Evolutionary conservation across 257 asterid species (phyloP).

Genomic region (Nicotiana knightiana): DNA sequence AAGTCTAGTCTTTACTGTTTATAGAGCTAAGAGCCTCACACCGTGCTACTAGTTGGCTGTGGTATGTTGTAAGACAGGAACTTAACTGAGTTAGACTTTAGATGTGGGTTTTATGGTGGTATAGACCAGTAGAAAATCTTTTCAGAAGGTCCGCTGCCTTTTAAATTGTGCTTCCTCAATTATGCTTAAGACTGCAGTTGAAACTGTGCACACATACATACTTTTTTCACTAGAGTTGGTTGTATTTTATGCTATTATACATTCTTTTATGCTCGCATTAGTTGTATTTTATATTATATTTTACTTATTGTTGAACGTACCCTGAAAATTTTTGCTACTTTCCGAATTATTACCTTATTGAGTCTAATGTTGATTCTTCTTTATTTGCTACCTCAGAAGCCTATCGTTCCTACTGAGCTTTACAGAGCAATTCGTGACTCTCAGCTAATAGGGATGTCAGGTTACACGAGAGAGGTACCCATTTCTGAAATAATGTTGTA

Average conservation of each 20-base stretch:
- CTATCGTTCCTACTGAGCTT: constrained; percentile 51
- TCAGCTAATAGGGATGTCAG: constrained; percentile 64
- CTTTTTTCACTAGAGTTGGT: not conserved
- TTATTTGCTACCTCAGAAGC: constrained; percentile 38
- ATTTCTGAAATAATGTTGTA: not conserved
- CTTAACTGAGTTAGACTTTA: not conserved
- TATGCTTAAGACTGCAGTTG: not conserved
- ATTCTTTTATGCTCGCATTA: not conserved
- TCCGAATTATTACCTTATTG: not conserved
- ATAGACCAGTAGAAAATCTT: not conserved
- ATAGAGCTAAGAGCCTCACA: not conserved
- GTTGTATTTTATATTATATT: not conserved
- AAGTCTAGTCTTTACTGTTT: not conserved
- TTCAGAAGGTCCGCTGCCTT: not conserved
- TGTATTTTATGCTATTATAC: not conserved
- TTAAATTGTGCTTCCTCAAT: not conserved
- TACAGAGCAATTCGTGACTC: constrained; percentile 62
- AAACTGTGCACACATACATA: not conserved
- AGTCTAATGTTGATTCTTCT: constrained; percentile 1
- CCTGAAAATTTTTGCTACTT: not conserved
- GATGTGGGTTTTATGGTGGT: not conserved
- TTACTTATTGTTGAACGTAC: not conserved
- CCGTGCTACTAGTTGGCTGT: not conserved
- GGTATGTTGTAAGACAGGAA: not conserved
- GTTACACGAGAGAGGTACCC: constrained; percentile 60